These are phyloP conservation scores for Plicaturopsis crispa DNA, from an alignment of 768 basidiomycete genomes.

Conservation along the genomic window DNA sequence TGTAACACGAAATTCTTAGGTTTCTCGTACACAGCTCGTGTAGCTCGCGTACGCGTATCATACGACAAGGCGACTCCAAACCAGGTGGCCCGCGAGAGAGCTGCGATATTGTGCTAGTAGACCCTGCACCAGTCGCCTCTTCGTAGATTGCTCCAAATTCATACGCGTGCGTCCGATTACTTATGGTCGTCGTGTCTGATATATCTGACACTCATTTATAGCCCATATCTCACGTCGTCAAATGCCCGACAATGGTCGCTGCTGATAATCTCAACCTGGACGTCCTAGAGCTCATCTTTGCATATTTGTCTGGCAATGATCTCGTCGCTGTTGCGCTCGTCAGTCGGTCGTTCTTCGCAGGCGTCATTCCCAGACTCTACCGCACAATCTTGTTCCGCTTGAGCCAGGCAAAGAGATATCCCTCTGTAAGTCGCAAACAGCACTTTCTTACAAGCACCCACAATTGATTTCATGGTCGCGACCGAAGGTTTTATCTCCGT, in stretches of 20 bases:
- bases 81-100: no score
- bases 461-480: conserved; percentile 1
- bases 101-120: no score
- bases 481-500: conserved; percentile 47
- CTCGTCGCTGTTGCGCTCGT: conserved; percentile 57
- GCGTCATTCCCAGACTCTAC: conserved; percentile 58
- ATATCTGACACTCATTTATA: conserved; percentile 4
- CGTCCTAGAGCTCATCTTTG: conserved; percentile 64
- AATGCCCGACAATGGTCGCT: conserved; percentile 39
- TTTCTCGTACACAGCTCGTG: no score
- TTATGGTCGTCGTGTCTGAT: background rate
- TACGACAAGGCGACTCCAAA: no score
- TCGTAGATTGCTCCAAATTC: background rate
- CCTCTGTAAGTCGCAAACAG: conserved; percentile 27
- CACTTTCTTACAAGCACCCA: background rate
- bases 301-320: conserved; percentile 41
- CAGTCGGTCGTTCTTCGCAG: conserved; percentile 57
- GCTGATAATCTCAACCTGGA: conserved; percentile 66
- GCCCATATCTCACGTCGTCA: conserved; percentile 1
- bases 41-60: no score
- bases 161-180: background rate
- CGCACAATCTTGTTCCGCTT: conserved; percentile 44
- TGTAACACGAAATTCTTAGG: no score
- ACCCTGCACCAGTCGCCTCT: no score
- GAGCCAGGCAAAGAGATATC: conserved; percentile 52